These are phyloP conservation scores for Paraphaeosphaeria minitans DNA, from an alignment of 2,329 filamentous ascomycete species.

Conservation along the genomic window DNA sequence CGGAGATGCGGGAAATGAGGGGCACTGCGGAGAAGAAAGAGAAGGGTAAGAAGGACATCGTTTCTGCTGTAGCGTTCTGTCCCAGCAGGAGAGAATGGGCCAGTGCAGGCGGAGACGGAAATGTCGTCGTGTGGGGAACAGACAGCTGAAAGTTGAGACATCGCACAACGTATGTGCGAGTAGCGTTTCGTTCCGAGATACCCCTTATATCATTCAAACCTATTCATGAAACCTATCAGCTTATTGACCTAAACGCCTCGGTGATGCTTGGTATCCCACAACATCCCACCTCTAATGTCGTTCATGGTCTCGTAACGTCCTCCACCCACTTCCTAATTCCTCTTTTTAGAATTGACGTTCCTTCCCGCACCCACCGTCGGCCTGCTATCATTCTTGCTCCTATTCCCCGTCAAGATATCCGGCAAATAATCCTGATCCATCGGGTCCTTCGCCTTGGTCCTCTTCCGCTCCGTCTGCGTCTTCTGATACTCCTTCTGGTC, in stretches of 20 bases:
- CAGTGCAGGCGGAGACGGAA: conserved; percentile 57
- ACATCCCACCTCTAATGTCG: neutral
- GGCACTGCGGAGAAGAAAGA: conserved; percentile 15
- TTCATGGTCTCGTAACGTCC: conserved; percentile 7
- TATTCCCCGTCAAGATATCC: conserved; percentile 78
- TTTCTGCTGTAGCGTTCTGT: conserved; percentile 56
- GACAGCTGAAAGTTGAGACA: conserved; percentile 19
- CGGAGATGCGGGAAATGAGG: conserved; percentile 35
- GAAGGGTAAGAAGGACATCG: conserved; percentile 50
- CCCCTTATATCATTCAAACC: neutral
- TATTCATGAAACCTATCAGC: neutral
- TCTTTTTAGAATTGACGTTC: conserved; percentile 81
- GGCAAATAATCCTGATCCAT: conserved; percentile 97
- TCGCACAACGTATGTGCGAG: neutral
- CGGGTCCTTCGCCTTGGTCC: conserved; percentile 74
- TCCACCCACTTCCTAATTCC: conserved; percentile 29
- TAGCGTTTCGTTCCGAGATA: conserved; percentile 7
- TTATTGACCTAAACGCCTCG: conserved; percentile 12
- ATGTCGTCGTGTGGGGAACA: conserved; percentile 44
- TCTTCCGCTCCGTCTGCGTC: conserved; percentile 66
- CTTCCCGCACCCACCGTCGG: conserved; percentile 83
- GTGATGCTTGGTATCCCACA: conserved; percentile 13
- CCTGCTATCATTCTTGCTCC: conserved; percentile 67
- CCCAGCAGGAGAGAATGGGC: conserved; percentile 53
- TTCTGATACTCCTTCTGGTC: conserved; percentile 92